These are phyloP conservation scores for Coniosporium tulheliwenetii DNA, from an alignment of 2,329 filamentous ascomycete species.

Conservation along the genomic window DNA sequence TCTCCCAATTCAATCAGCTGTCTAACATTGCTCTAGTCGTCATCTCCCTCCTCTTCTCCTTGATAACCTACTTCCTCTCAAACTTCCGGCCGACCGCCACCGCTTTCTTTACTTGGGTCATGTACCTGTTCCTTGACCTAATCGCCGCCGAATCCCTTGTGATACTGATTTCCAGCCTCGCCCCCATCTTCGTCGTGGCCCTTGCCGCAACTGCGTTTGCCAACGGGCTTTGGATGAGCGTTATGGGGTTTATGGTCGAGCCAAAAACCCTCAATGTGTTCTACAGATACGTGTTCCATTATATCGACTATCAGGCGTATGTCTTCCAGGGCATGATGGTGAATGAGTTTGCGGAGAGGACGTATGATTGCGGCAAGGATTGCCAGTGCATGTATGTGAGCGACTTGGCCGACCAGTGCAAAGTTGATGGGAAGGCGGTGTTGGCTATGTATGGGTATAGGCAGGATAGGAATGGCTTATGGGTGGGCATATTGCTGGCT, in stretches of 20 bases:
- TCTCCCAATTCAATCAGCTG: constrained; percentile 4
- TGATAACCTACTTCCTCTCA: constrained; percentile 64
- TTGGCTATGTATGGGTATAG: constrained; percentile 55
- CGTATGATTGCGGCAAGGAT: constrained; percentile 42
- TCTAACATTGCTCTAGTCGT: constrained; percentile 30
- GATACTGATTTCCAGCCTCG: constrained; percentile 55
- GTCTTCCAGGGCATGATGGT: constrained; percentile 92
- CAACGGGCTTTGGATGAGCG: constrained; percentile 82
- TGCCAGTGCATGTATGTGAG: constrained; percentile 61
- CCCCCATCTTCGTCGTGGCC: constrained; percentile 66
- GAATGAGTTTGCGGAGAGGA: constrained; percentile 58
- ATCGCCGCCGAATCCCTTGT: constrained; percentile 71
- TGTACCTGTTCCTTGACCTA: constrained; percentile 77
- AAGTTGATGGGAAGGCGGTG: constrained; percentile 56
- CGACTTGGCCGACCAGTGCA: constrained; percentile 45
- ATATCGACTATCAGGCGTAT: constrained; percentile 75
- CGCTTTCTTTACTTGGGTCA: constrained; percentile 62
- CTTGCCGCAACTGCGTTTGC: constrained; percentile 70
- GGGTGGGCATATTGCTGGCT: constrained; percentile 61
- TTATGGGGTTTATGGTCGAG: constrained; percentile 67
- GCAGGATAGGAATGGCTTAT: constrained; percentile 45
- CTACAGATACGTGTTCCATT: constrained; percentile 77
- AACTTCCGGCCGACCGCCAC: constrained; percentile 51
- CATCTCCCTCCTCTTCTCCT: constrained; percentile 60
- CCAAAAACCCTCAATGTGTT: constrained; percentile 62